Conservation (phyloP, 1,284 basidiomycete species). For the Ceratobasidium papillatum region DNA sequence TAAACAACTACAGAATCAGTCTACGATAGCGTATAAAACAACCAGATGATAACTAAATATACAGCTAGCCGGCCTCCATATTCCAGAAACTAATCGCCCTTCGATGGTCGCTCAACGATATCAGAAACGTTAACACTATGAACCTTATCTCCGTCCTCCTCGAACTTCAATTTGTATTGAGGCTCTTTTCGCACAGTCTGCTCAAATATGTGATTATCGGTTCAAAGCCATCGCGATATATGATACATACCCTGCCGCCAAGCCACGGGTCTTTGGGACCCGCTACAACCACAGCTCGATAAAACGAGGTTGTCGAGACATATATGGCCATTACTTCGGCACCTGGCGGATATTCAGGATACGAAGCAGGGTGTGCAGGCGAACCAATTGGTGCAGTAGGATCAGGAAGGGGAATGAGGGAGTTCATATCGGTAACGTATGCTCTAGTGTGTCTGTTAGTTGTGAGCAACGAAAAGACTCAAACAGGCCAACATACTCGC, state of each 20-base stretch:
- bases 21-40: background rate
- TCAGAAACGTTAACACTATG: constrained; percentile 27
- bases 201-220: background rate
- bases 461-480: constrained; percentile 9
- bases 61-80: background rate
- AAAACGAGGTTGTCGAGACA: constrained; percentile 86
- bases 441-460: constrained; percentile 53
- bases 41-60: background rate
- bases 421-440: constrained; percentile 71
- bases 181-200: constrained; percentile 32
- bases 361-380: constrained; percentile 69
- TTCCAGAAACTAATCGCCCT: background rate
- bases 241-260: constrained; percentile 57
- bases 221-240: background rate
- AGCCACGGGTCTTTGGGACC: constrained; percentile 66
- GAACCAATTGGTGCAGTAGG: constrained; percentile 64
- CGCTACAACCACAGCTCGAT: constrained; percentile 78
- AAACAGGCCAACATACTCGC: constrained; percentile 59
- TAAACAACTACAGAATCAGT: background rate
- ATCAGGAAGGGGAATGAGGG: constrained; percentile 81
- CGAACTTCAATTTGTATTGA: constrained; percentile 26
- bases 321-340: constrained; percentile 82
- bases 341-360: constrained; percentile 73
- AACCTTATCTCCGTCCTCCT: constrained; percentile 22
- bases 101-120: constrained; percentile 23